These are phyloP conservation scores for Cryptococcus amylolentus DNA, from an alignment of 1,284 basidiomycete species.

Conservation along the genomic window DNA sequence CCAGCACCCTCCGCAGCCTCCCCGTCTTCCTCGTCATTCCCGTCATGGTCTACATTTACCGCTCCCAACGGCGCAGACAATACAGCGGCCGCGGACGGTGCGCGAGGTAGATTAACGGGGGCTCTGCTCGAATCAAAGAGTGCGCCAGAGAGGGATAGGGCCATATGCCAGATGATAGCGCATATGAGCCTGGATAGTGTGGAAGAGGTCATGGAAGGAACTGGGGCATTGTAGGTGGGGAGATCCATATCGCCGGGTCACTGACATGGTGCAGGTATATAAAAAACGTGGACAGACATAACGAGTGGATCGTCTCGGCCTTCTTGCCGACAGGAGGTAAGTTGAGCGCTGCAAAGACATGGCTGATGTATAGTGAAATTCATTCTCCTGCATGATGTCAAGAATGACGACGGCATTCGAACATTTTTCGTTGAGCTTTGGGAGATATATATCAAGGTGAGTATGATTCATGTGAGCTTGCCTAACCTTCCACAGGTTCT, in stretches of 20 bases:
- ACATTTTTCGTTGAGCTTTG: conserved; percentile 87
- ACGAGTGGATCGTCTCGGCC: conserved; percentile 93
- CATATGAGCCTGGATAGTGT: conserved; percentile 87
- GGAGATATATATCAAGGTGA: conserved; percentile 91
- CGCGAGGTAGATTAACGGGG: conserved; percentile 5
- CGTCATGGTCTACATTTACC: conserved; percentile 48
- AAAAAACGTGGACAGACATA: conserved; percentile 89
- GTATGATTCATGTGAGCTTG: conserved; percentile 18
- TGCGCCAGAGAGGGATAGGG: conserved; percentile 67
- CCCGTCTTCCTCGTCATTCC: conserved; percentile 29
- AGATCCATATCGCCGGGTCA: background rate
- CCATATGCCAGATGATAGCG: conserved; percentile 87
- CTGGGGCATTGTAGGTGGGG: conserved; percentile 71
- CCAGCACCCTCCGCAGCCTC: conserved; percentile 15
- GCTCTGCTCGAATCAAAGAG: conserved; percentile 38
- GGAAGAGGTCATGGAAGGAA: conserved; percentile 82
- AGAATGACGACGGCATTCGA: conserved; percentile 93
- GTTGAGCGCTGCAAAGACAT: conserved; percentile 37
- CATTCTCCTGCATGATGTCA: conserved; percentile 82
- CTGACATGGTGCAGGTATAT: conserved; percentile 67
- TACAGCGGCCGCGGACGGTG: conserved; percentile 1
- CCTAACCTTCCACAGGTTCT: conserved; percentile 58
- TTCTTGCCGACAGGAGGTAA: conserved; percentile 89
- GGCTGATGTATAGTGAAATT: conserved; percentile 58
- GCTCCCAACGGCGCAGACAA: conserved; percentile 28